Evolutionary conservation across 805 yeast genomes (phyloP).

Genomic region (Yarrowia sp.): DNA sequence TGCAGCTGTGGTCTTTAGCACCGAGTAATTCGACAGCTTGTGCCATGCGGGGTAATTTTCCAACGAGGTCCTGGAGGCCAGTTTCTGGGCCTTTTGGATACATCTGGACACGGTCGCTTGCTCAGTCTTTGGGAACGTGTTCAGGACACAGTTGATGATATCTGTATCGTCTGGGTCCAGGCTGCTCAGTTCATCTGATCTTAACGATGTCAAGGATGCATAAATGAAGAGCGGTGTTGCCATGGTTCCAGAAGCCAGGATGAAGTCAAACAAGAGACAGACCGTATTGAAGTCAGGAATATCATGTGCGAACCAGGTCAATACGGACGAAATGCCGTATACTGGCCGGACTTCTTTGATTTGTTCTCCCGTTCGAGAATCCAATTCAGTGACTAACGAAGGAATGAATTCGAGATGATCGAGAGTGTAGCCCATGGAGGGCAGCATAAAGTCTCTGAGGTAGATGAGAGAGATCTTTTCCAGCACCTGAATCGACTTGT

Average conservation of each 20-base stretch:
- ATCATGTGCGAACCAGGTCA: conserved; percentile 83
- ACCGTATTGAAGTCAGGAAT: conserved; percentile 57
- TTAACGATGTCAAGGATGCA: conserved; percentile 58
- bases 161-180: conserved; percentile 52
- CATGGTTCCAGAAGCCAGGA: conserved; percentile 65
- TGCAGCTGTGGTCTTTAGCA: conserved; percentile 22
- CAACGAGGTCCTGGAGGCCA: conserved; percentile 22
- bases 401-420: conserved; percentile 73
- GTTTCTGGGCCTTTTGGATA: conserved; percentile 18
- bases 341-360: conserved; percentile 57
- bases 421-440: conserved; percentile 68
- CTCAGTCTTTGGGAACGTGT: conserved; percentile 31
- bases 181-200: conserved; percentile 55
- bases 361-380: conserved; percentile 46
- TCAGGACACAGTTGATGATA: conserved; percentile 51
- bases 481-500: conserved; percentile 53
- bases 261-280: conserved; percentile 70
- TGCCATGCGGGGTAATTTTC: conserved; percentile 35
- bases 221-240: conserved; percentile 65
- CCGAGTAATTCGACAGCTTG: conserved; percentile 29
- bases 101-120: background rate
- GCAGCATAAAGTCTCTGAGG: conserved; percentile 85
- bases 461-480: conserved; percentile 64
- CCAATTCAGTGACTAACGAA: conserved; percentile 59
- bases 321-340: conserved; percentile 75